Percentiles rank a stretch among this genome's conserved stretches.
Conservation (phyloP, 495 filamentous ascomycete species). For the Penicillium turbatum region DNA sequence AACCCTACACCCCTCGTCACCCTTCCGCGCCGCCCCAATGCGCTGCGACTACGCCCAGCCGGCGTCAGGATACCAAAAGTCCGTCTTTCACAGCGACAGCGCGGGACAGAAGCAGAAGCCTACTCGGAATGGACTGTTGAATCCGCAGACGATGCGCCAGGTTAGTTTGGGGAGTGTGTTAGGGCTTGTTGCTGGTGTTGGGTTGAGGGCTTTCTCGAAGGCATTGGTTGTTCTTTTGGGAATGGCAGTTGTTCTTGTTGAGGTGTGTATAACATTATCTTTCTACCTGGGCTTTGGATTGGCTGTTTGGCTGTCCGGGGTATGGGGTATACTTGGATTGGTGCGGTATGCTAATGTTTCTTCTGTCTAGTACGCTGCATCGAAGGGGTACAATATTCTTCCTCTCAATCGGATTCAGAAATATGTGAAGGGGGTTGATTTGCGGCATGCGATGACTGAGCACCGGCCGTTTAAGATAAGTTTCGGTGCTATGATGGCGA, state of each 20-base stretch:
- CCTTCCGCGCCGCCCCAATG: conserved; percentile 37
- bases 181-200: conserved; percentile 64
- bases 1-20: conserved; percentile 33
- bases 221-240: conserved; percentile 70
- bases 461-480: conserved; percentile 74
- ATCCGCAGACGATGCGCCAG: conserved; percentile 55
- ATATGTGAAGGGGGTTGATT: conserved; percentile 54
- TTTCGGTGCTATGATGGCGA: conserved; percentile 70
- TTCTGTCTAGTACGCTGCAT: conserved; percentile 57
- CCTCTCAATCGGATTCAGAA: conserved; percentile 55
- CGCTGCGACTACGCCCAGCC: conserved; percentile 39
- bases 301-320: neutral
- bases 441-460: conserved; percentile 56
- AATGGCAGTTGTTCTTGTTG: conserved; percentile 61
- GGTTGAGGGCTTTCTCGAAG: conserved; percentile 70
- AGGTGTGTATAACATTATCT: conserved; percentile 54
- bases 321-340: neutral
- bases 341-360: neutral
- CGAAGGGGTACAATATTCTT: conserved; percentile 69
- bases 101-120: conserved; percentile 33
- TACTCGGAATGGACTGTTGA: conserved; percentile 26
- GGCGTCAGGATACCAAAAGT: conserved; percentile 8
- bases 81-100: conserved; percentile 18
- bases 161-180: conserved; percentile 65
- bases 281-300: neutral